phyloP scores from a whole-genome alignment of 176 grass and related monocot genomes.

The Dactylis glomerata region DNA sequence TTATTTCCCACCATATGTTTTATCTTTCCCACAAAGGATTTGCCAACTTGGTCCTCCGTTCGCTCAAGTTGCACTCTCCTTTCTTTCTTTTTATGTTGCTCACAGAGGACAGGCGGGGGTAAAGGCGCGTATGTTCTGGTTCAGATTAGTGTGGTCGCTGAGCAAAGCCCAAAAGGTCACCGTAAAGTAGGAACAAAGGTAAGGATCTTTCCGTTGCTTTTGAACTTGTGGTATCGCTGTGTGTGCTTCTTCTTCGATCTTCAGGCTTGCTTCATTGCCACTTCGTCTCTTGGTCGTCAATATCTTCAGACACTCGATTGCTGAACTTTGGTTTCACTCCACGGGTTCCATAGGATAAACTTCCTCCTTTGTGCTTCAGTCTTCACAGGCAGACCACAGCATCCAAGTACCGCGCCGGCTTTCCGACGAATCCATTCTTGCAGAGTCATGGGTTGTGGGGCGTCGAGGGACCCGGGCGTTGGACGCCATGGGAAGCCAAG shows the following conservation, averaged over 20 bases:
- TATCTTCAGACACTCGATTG: not conserved
- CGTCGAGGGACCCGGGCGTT: constrained; percentile 41
- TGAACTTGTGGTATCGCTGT: not conserved
- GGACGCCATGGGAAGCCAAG: constrained; percentile 27
- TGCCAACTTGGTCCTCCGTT: constrained; percentile 5
- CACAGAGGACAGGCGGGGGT: not conserved
- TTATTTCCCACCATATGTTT: not conserved
- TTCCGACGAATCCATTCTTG: constrained; percentile 7
- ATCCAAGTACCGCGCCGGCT: not conserved
- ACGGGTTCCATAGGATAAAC: not conserved
- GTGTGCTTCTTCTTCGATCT: not conserved
- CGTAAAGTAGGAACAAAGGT: constrained; percentile 19
- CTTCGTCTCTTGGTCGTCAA: not conserved
- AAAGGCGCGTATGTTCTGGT: not conserved
- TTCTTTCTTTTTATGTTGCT: constrained; percentile 16
- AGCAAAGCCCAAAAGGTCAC: constrained; percentile 9
- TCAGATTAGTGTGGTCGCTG: not conserved
- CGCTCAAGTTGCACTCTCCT: constrained; percentile 21
- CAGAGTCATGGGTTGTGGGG: constrained; percentile 56
- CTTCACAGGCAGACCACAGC: not conserved
- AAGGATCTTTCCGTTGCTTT: not conserved
- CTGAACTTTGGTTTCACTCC: constrained; percentile 4
- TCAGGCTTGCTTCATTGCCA: not conserved
- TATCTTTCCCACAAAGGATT: constrained; percentile 9
- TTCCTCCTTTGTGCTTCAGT: not conserved